Evolutionary conservation across 139 green algal species (phyloP).

Genomic region (Yamagishiella unicocca): DNA sequence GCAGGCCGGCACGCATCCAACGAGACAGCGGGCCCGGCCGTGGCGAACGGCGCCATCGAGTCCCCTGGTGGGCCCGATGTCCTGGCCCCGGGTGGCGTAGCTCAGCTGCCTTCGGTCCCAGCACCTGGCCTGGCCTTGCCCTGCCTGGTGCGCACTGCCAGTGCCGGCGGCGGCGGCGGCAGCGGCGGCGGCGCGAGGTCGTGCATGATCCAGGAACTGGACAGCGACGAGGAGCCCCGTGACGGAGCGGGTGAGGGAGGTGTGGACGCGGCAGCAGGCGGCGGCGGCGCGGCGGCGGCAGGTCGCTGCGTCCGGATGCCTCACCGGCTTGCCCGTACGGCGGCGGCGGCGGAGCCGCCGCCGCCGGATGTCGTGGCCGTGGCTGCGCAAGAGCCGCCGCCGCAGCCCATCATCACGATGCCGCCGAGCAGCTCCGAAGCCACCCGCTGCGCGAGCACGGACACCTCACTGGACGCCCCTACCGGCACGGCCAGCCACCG

Average conservation of each 20-base stretch:
- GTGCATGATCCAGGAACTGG: constrained; percentile 2
- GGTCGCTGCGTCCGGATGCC: background rate
- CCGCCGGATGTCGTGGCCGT: background rate
- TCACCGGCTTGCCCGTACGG: background rate
- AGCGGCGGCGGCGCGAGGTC: background rate
- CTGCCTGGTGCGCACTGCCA: background rate
- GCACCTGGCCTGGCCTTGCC: no score
- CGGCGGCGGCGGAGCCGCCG: background rate
- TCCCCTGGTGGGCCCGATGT: no score
- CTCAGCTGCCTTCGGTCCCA: no score
- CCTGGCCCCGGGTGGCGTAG: no score
- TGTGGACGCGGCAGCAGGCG: background rate
- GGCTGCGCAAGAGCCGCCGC: background rate
- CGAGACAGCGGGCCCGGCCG: no score
- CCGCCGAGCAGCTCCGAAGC: constrained; percentile 4
- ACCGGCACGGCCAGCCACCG: no score
- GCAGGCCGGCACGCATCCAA: no score
- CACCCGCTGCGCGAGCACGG: background rate
- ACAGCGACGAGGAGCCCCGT: no score
- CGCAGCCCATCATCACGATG: constrained; percentile 9
- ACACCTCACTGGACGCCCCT: no score
- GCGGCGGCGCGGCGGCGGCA: no score
- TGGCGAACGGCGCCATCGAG: no score
- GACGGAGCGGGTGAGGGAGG: background rate
- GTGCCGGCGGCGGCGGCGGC: background rate